A percentile compares a stretch with the other conserved stretches of the same genome.
Conservation (phyloP, 2,329 filamentous ascomycete genomes). For the Botrytis squamosa region DNA sequence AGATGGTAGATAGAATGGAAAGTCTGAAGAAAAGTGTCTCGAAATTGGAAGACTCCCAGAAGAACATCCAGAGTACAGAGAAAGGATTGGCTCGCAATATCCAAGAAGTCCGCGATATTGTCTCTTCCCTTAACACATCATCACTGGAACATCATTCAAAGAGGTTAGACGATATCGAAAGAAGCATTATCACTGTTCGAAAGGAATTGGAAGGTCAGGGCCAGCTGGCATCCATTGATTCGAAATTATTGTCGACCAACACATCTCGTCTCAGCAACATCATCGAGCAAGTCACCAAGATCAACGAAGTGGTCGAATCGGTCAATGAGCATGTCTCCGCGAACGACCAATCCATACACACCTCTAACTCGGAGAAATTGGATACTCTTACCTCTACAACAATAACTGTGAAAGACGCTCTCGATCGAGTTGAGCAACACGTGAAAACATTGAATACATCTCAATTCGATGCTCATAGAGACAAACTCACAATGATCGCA, state of each 20-base stretch:
- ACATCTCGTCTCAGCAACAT: slow-evolving; percentile 27
- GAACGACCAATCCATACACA: slow-evolving; percentile 13
- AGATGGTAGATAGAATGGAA: slow-evolving; percentile 25
- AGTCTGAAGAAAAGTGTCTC: slow-evolving; percentile 23
- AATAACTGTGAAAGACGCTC: slow-evolving; percentile 23
- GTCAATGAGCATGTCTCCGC: slow-evolving; percentile 24
- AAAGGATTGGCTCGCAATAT: slow-evolving; percentile 26
- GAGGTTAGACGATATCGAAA: slow-evolving; percentile 28
- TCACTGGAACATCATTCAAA: slow-evolving; percentile 23
- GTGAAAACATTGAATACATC: slow-evolving; percentile 22
- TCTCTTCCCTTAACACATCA: slow-evolving; percentile 27
- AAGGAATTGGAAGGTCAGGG: slow-evolving; percentile 28
- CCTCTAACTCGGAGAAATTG: slow-evolving; percentile 22
- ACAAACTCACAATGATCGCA: slow-evolving; percentile 21
- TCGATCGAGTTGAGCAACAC: slow-evolving; percentile 18
- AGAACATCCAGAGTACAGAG: slow-evolving; percentile 23
- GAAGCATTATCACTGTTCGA: slow-evolving; percentile 25
- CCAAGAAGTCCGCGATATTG: slow-evolving; percentile 26
- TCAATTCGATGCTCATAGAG: slow-evolving; percentile 20
- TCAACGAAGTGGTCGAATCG: slow-evolving; percentile 25
- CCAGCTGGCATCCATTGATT: slow-evolving; percentile 29
- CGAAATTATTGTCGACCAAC: slow-evolving; percentile 28
- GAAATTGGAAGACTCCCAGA: slow-evolving; percentile 26
- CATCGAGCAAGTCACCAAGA: slow-evolving; percentile 25
- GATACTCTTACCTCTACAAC: slow-evolving; percentile 25